Percentiles rank a stretch among this genome's conserved stretches.
Conservation (phyloP, 257 asterid species). For the Mitragyna speciosa region DNA sequence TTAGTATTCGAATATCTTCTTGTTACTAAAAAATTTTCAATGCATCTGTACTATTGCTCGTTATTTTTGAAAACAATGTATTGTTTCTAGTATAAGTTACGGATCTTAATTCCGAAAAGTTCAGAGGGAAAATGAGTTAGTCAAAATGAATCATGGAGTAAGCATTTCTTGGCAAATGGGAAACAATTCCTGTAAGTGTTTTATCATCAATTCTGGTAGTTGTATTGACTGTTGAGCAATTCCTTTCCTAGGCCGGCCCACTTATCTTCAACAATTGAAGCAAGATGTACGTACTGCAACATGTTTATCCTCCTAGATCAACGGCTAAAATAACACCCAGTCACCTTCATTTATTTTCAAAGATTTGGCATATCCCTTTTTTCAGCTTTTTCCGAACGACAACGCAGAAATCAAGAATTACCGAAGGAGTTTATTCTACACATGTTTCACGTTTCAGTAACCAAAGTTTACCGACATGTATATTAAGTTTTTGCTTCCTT, state of each 20-base stretch:
- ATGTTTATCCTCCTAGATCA: neutral
- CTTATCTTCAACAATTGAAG: slow-evolving; percentile 7
- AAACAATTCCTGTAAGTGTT: neutral
- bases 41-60: neutral
- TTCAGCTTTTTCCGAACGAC: neutral
- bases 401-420: neutral
- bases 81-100: neutral
- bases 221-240: slow-evolving; percentile 2
- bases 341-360: neutral
- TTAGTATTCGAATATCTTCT: neutral
- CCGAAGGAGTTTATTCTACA: neutral
- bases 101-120: neutral
- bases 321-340: neutral
- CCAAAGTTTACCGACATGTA: neutral
- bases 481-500: neutral
- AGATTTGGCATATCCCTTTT: slow-evolving; percentile 5
- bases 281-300: neutral
- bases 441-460: neutral
- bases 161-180: neutral
- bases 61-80: neutral
- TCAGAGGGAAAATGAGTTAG: neutral
- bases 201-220: neutral
- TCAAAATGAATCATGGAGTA: neutral
- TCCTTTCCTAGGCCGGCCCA: slow-evolving; percentile 2
- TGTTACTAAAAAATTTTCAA: neutral